phyloP scores from a whole-genome alignment of 2,329 filamentous ascomycete species.

The Cadophora sp. region DNA sequence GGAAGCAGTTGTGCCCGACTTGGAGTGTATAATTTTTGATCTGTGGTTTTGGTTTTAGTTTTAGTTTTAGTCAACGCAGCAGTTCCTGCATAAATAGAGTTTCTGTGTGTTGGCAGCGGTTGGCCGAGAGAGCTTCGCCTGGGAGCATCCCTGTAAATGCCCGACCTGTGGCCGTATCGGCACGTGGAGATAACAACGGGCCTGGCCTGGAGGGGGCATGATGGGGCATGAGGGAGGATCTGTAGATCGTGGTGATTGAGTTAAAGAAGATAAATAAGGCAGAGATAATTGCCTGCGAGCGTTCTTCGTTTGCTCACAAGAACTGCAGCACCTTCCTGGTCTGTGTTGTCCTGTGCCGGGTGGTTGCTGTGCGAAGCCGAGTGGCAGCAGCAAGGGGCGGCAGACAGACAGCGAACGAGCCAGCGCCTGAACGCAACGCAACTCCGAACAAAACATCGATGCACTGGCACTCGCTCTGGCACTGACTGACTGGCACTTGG shows the following conservation, averaged over 20 bases:
- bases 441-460: constrained; percentile 20
- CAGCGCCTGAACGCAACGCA: constrained; percentile 11
- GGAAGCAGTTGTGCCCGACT: not conserved
- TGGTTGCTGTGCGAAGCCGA: constrained; percentile 16
- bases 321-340: not conserved
- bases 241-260: too few relatives aligned
- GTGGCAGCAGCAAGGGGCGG: not conserved
- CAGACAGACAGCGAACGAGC: not conserved
- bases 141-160: constrained; percentile 4
- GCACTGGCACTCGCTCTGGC: not conserved
- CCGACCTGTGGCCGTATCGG: not conserved
- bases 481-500: too few relatives aligned
- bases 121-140: constrained; percentile 13
- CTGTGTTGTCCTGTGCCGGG: constrained; percentile 4
- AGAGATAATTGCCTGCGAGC: not conserved
- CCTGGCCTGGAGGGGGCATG: not conserved
- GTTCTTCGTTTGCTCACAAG: not conserved
- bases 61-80: not conserved
- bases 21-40: not conserved
- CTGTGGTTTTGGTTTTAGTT: constrained; percentile 2
- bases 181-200: constrained; percentile 16
- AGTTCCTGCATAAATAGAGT: constrained; percentile 15
- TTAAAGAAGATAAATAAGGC: not conserved
- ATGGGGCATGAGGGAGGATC: not conserved
- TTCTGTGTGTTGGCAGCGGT: constrained; percentile 14